Percentiles rank a stretch among this genome's conserved stretches.
phyloP scores from a whole-genome alignment of 2,329 filamentous ascomycete species.

The Pseudopyricularia cyperi region DNA sequence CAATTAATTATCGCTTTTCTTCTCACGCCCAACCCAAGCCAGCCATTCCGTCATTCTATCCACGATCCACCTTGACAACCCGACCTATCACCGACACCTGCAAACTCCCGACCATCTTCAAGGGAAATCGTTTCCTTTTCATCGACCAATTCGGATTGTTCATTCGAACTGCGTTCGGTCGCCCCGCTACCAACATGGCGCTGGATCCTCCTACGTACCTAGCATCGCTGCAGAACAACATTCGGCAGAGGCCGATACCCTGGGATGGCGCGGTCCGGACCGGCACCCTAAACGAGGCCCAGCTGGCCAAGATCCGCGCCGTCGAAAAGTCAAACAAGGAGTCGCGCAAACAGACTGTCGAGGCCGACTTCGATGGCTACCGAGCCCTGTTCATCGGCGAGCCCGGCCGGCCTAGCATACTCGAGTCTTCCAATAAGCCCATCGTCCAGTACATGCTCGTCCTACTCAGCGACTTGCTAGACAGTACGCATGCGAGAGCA shows the following conservation, averaged over 20 bases:
- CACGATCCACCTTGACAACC: not conserved
- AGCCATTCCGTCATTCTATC: slow-evolving; percentile 2
- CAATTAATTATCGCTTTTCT: too few species aligned
- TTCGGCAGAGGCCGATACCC: slow-evolving; percentile 86
- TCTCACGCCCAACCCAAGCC: not conserved
- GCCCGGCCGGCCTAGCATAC: slow-evolving; percentile 54
- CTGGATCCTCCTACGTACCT: slow-evolving; percentile 83
- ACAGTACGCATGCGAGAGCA: slow-evolving; percentile 46
- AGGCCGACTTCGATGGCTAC: slow-evolving; percentile 70
- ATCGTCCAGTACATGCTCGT: slow-evolving; percentile 94
- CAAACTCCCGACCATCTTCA: not conserved
- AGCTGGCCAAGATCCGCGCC: slow-evolving; percentile 89
- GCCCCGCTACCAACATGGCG: slow-evolving; percentile 49
- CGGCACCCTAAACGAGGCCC: slow-evolving; percentile 84
- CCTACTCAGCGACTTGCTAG: slow-evolving; percentile 73
- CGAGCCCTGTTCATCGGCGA: slow-evolving; percentile 67
- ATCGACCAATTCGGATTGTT: not conserved
- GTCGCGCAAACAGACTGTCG: slow-evolving; percentile 70
- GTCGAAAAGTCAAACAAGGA: slow-evolving; percentile 95
- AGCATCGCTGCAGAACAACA: slow-evolving; percentile 85
- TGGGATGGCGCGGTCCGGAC: slow-evolving; percentile 95
- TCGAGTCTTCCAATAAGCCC: slow-evolving; percentile 63
- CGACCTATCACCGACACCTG: not conserved
- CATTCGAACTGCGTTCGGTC: not conserved
- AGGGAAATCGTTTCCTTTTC: not conserved